These are phyloP conservation scores for Buddleja alternifolia DNA, from an alignment of 257 asterid species.

Conservation along the genomic window DNA sequence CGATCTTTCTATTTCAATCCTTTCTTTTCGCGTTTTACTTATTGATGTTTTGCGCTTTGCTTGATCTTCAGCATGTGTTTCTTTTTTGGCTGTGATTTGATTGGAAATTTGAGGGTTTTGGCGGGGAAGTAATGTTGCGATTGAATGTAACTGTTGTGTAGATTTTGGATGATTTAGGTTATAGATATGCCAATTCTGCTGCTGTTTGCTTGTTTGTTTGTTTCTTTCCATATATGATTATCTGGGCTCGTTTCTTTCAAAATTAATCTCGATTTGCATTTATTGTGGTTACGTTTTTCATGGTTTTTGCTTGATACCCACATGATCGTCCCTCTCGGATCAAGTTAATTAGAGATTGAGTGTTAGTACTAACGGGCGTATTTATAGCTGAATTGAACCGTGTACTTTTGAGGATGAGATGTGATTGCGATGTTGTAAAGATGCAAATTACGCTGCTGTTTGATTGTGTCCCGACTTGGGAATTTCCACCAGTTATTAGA, in stretches of 20 bases:
- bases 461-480: constrained; percentile 7
- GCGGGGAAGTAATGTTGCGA: not conserved
- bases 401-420: not conserved
- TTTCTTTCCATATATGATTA: constrained; percentile 8
- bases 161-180: not conserved
- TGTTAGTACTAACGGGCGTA: not conserved
- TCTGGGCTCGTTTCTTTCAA: not conserved
- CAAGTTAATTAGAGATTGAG: constrained; percentile 11
- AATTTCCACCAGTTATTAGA: not conserved
- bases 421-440: constrained; percentile 7
- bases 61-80: constrained; percentile 3
- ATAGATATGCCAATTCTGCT: constrained; percentile 20
- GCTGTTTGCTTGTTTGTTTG: constrained; percentile 15
- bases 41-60: constrained; percentile 12
- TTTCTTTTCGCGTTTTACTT: not conserved
- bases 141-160: not conserved
- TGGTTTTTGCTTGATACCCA: constrained; percentile 1
- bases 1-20: constrained; percentile 32
- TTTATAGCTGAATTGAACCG: not conserved
- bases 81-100: constrained; percentile 5
- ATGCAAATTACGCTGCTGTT: constrained; percentile 12
- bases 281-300: constrained; percentile 1
- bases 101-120: constrained; percentile 1
- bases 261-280: constrained; percentile 2
- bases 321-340: not conserved